Evolutionary conservation across 2,329 filamentous ascomycete genomes (phyloP), one percentile per base, ranked within the genome.

Genomic region (Knufia petricola): DNA sequence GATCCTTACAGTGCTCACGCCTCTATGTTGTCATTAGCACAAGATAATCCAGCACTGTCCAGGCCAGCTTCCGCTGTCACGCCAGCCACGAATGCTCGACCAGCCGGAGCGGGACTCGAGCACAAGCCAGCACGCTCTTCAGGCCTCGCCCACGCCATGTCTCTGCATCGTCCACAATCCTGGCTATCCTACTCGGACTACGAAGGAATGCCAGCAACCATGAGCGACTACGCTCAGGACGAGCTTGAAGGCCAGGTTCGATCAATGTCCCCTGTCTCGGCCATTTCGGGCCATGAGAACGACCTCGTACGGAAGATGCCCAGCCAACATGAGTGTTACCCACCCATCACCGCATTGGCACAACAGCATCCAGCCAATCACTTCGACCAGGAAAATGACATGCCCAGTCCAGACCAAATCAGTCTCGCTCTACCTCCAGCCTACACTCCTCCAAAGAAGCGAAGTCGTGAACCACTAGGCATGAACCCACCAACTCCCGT

Each of bases 401-500:
- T 47, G 20, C 32, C 31, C 3, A 38, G n/a, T n/a, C 20, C 44
- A 3, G 44, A 47, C 28, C 10, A 37, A 10, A 10, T 38, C 10
- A 39, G 44, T 20, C 41, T 55, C n/a, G 13, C 46, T n/a, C 37
- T 48, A 13, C 52, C 53, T 26, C 32, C 51, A 31, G 40, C 48
- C 3, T 38, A 46, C 13, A 41, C 45, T n/a, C 47, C 55, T 9
- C 41, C 44, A 10, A 57, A 51, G 49, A 55, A 55, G 30, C 38
- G 55, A 50, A 57, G 52, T 34, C 50, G 52, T 58, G 69, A 71
- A 34, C 70, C 70, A 2, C 59, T 73, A 15, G 64, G 62, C 50
- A 66, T 73, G 60, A 72, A 73, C 45, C 69, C 69, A 19, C 68
- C 69, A 17, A 69, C 67, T 4, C 69, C 69, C 2, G 62, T 62